Evolutionary conservation across 768 basidiomycete species (phyloP).

Genomic region (Asterophora lycoperdoides): DNA sequence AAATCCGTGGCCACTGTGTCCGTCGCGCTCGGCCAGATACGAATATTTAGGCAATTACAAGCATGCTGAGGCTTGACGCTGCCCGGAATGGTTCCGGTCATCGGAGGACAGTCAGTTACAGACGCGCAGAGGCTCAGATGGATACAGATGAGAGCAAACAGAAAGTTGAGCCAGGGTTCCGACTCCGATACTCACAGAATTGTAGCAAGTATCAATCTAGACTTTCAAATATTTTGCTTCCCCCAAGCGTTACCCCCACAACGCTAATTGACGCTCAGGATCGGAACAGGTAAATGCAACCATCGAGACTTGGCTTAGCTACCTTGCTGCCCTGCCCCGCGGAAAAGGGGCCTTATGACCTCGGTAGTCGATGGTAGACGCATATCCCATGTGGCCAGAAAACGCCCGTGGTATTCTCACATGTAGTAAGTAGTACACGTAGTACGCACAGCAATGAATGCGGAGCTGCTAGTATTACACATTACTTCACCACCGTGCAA

Average conservation of each 20-base stretch:
- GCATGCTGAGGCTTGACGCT: conserved; percentile 34
- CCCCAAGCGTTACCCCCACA: conserved; percentile 12
- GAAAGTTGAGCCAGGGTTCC: conserved; percentile 34
- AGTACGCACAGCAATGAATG: conserved; percentile 8
- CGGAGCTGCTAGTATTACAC: conserved; percentile 10
- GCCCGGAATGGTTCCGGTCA: conserved; percentile 27
- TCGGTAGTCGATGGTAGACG: conserved; percentile 9
- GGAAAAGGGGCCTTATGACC: conserved; percentile 14
- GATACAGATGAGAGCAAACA: conserved; percentile 21
- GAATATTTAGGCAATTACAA: conserved; percentile 72
- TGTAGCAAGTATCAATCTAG: neutral
- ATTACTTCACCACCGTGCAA: conserved; percentile 22
- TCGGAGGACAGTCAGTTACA: conserved; percentile 15
- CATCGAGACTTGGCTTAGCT: neutral
- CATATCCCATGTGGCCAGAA: conserved; percentile 5
- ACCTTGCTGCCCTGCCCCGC: conserved; percentile 8
- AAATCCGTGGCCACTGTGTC: conserved; percentile 29
- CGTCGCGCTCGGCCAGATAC: conserved; percentile 39
- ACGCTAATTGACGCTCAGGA: conserved; percentile 3
- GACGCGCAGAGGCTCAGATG: conserved; percentile 15
- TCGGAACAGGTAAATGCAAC: conserved; percentile 2
- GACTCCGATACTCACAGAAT: conserved; percentile 28
- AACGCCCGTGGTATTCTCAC: conserved; percentile 18
- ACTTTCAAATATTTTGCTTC: conserved; percentile 6
- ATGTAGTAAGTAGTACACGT: neutral